These are phyloP conservation scores for Tylopilus balloui DNA, from an alignment of 768 basidiomycete genomes.

Conservation along the genomic window DNA sequence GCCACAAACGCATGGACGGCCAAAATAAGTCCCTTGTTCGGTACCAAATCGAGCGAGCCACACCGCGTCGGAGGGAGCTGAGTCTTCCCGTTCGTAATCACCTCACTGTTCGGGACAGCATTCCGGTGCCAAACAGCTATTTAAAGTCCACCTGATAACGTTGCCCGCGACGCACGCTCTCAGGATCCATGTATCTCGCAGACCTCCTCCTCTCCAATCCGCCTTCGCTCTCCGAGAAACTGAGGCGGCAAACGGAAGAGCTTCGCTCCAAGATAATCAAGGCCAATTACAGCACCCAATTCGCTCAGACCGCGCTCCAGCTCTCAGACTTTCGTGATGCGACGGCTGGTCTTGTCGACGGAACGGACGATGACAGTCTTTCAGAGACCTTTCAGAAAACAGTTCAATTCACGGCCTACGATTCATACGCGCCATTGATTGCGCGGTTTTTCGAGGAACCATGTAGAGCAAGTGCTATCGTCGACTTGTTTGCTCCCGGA, in stretches of 20 bases:
- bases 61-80: too few species aligned
- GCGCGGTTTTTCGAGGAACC: slow-evolving; percentile 7
- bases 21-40: too few species aligned
- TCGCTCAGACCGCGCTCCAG: not conserved
- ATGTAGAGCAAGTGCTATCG: not conserved
- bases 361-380: not conserved
- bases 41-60: too few species aligned
- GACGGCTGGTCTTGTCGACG: not conserved
- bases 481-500: slow-evolving; percentile 15
- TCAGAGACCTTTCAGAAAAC: slow-evolving; percentile 1
- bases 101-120: too few species aligned
- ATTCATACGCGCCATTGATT: slow-evolving; percentile 12
- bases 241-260: not conserved
- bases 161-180: too few species aligned
- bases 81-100: too few species aligned
- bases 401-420: slow-evolving; percentile 12
- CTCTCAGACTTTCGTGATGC: slow-evolving; percentile 2
- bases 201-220: not conserved
- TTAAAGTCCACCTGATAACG: too few species aligned
- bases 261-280: not conserved
- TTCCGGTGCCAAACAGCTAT: too few species aligned
- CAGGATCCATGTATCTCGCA: too few species aligned
- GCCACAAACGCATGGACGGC: too few species aligned
- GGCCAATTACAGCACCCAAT: slow-evolving; percentile 4
- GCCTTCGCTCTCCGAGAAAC: not conserved